Evolutionary conservation across 1,139 yeast genomes (phyloP).

Genomic region (Suhomyces chickasaworum): DNA sequence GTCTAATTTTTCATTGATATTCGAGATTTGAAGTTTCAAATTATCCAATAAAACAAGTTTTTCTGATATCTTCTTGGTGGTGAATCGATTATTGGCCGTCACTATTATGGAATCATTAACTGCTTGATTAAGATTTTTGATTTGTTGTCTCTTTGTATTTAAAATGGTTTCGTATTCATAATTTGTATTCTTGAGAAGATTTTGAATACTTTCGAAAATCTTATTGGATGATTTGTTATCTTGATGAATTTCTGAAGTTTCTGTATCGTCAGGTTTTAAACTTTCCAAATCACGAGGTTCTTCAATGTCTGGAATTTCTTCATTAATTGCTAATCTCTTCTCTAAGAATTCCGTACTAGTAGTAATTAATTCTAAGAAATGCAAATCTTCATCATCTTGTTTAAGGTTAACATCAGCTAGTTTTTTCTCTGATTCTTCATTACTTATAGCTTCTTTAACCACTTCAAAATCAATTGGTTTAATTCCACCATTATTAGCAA

Average conservation of each 20-base stretch:
- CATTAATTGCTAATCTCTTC: slow-evolving; percentile 31
- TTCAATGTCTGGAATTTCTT: slow-evolving; percentile 22
- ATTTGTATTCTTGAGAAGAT: slow-evolving; percentile 41
- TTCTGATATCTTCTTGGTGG: slow-evolving; percentile 41
- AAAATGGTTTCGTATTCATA: slow-evolving; percentile 43
- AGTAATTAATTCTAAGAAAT: slow-evolving; percentile 37
- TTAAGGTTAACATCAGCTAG: slow-evolving; percentile 19
- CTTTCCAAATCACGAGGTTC: slow-evolving; percentile 23
- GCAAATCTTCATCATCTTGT: slow-evolving; percentile 23
- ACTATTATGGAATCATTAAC: slow-evolving; percentile 46
- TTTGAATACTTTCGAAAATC: slow-evolving; percentile 46
- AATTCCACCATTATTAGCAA: slow-evolving; percentile 82
- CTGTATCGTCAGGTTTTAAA: slow-evolving; percentile 12
- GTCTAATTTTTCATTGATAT: slow-evolving; percentile 39
- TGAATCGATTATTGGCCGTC: slow-evolving; percentile 47
- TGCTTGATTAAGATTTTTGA: slow-evolving; percentile 39
- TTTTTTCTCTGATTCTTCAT: slow-evolving; percentile 16
- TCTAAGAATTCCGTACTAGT: slow-evolving; percentile 39
- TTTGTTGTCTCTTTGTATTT: slow-evolving; percentile 40
- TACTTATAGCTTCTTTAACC: slow-evolving; percentile 32
- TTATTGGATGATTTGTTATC: slow-evolving; percentile 29
- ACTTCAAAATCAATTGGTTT: slow-evolving; percentile 86
- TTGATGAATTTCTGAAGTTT: slow-evolving; percentile 13
- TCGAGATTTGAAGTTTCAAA: slow-evolving; percentile 47
- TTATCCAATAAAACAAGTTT: slow-evolving; percentile 43